A percentile compares a stretch with the other conserved stretches of the same genome.
phyloP scores from a whole-genome alignment of 129 eudicot genomes.

The Gnaphalium uliginosum region DNA sequence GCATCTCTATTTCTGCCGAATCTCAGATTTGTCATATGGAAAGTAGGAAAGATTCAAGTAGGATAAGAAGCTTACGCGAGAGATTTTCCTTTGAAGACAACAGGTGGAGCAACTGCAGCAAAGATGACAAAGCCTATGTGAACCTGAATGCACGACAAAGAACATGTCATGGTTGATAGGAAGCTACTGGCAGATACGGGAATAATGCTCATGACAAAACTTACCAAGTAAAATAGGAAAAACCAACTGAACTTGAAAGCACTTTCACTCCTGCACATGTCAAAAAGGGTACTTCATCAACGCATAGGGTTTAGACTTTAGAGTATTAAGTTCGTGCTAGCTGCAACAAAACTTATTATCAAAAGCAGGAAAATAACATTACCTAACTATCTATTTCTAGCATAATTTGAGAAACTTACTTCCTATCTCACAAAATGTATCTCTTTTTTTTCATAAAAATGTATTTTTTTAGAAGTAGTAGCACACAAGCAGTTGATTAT shows the following conservation, averaged over 20 bases:
- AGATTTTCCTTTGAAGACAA: conserved; percentile 93
- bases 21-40: background rate
- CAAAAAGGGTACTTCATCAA: background rate
- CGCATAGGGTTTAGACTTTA: background rate
- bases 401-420: background rate
- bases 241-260: conserved; percentile 81
- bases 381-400: background rate
- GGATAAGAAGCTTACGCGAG: conserved; percentile 58
- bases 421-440: background rate
- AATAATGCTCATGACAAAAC: background rate
- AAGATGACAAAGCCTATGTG: conserved; percentile 75
- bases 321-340: background rate
- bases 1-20: background rate
- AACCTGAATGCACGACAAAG: conserved; percentile 46
- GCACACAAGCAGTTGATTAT: background rate
- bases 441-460: background rate
- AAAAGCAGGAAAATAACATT: background rate
- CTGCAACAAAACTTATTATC: background rate
- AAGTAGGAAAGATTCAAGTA: background rate
- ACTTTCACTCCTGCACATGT: conserved; percentile 67
- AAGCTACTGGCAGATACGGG: background rate
- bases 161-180: background rate
- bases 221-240: conserved; percentile 78
- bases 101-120: conserved; percentile 95
- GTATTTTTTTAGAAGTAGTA: background rate